Base-by-base conservation (phyloP, 139 green algal species). In the Picochlorum costavermella region DNA sequence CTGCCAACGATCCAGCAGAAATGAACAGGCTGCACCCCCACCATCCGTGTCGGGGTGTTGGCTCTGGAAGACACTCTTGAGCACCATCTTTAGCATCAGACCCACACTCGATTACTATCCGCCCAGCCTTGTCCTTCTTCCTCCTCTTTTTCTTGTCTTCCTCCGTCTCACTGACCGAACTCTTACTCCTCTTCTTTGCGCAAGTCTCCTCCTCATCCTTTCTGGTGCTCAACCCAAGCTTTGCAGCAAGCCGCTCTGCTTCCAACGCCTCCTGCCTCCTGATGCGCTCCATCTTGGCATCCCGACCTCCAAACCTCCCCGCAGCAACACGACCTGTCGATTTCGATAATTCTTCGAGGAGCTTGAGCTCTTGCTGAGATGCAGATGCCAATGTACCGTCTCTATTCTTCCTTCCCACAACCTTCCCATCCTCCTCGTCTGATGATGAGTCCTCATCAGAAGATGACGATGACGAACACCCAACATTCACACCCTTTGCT, bases 251-350 rank as follows among this genome's bases (percentile, higher is more conserved):
- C n/a, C 20, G 40, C 10, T 16, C 62, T 1, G 69, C 69, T 56
- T 56, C 20, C 11, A 36, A 48, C 10, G 72, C 72, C 67, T 88
- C 83, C 65, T 86, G 77, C 46, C 63, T 50, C 4, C 69, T 49
- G 28, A 95, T 89, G 48, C 88, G 84, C 1, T 78, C 85, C 74
- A 94, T 78, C 72, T 95, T 95, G 44, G 80, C 88, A 4, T 72
- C 79, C 0, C 88, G 70, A 3, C 86, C 86, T 3, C 80, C 71
- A 74, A 86, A 88, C 13, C 79, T 69, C 44, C 82, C 83, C 46
- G 80, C 68, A 0, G 69, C 56, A 25, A 55, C 20, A 23, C 77
- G 74, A 60, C 76, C 69, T 5, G 70, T 61, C 20, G 79, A 76
- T 58, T 86, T 86, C 14, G 79, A 75, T 10, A 95, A 78, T 16